These are phyloP conservation scores for Wickerhamomyces sp. DNA, from an alignment of 1,139 yeast genomes.

Conservation along the genomic window DNA sequence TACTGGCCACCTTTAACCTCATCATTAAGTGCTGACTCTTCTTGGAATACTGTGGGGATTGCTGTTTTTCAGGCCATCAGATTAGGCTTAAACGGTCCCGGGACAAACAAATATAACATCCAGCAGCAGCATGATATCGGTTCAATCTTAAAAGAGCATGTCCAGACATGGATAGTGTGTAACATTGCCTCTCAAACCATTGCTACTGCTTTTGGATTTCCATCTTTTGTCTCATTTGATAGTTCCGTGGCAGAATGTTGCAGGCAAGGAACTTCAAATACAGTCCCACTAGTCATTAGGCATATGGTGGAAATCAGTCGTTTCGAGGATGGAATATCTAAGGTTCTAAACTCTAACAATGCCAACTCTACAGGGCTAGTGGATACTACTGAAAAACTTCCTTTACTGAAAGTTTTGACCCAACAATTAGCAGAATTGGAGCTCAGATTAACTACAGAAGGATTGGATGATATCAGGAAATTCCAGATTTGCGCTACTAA, in stretches of 20 bases:
- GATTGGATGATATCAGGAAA: conserved; percentile 59
- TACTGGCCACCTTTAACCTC: conserved; percentile 97
- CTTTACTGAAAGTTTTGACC: conserved; percentile 64
- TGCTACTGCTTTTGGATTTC: conserved; percentile 91
- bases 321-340: conserved; percentile 81
- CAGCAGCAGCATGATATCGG: conserved; percentile 21
- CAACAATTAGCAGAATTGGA: conserved; percentile 76
- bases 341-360: conserved; percentile 69
- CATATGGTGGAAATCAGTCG: conserved; percentile 80
- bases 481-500: conserved; percentile 69
- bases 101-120: conserved; percentile 34
- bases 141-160: conserved; percentile 52
- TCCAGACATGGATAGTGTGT: conserved; percentile 90
- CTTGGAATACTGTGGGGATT: conserved; percentile 91
- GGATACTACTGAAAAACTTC: conserved; percentile 62
- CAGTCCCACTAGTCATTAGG: conserved; percentile 57
- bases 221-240: conserved; percentile 85
- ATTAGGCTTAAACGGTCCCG: conserved; percentile 82
- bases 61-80: conserved; percentile 90
- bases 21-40: conserved; percentile 88
- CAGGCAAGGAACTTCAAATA: conserved; percentile 34
- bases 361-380: conserved; percentile 63
- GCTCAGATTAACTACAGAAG: conserved; percentile 35
- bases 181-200: conserved; percentile 85
- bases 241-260: conserved; percentile 57